Evolutionary conservation across 441 rosid species (phyloP), one percentile per base, ranked within the genome.

Genomic region (Metrosideros polymorpha): DNA sequence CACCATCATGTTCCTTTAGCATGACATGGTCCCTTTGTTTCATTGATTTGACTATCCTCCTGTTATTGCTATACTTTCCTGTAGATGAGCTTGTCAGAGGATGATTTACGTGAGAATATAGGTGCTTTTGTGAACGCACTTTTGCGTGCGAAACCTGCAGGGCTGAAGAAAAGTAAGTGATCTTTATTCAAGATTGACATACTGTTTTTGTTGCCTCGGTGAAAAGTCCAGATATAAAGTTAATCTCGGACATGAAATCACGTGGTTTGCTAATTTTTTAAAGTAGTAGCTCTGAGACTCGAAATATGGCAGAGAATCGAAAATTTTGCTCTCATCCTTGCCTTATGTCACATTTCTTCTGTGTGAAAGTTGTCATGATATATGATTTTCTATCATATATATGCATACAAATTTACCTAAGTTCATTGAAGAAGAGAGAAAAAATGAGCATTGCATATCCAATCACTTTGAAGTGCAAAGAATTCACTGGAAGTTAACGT

Each of bases 41-140:
- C 24, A 82, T 55, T 66, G 66, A 82, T 71, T 85, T 56, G 86
- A n/a, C 50, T 13, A 39, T 85, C 43, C 45, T 87, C 32, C n/a
- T 83, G 49, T 89, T 75, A 83, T 83, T 87, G 63, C 42, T 22
- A 39, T 84, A 83, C 32, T 63, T 75, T 49, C 89, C 86, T 85
- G 85, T 90, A 95, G 99, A 91, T 91, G 87, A 94, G 96, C 90
- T 91, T 94, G 87, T 86, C 94, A 3, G 99, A 98, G 87, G 96
- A 93, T 87, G 89, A 88, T 85, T 90, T 98, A 83, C 93, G 95
- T 14, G 98, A 96, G 87, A 98, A 98, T 83, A 89, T 95, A 47
- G 97, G 98, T 85, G 99, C 99, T 57, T 95, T 98, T 86, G 95
- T 98, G 93, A 95, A 95, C 87, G 94, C 98, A n/a, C 95, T 98